Percentiles rank a stretch among this genome's conserved stretches.
Evolutionary conservation across 2,329 filamentous ascomycete genomes (phyloP).

Genomic region (Sporothrix sp.): DNA sequence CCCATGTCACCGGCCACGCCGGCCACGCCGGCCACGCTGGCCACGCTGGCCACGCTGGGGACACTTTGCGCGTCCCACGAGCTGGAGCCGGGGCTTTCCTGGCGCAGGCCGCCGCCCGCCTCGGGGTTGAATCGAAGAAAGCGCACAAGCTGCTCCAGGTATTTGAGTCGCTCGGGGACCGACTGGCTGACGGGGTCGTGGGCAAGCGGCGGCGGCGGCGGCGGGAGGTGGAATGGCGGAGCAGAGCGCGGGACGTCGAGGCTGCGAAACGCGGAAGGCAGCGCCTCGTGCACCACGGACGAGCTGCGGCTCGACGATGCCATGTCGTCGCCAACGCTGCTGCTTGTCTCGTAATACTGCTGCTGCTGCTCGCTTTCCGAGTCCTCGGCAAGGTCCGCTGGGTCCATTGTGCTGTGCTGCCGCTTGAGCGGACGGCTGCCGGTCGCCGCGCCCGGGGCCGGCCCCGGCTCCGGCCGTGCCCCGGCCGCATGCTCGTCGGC

Average conservation of each 20-base stretch:
- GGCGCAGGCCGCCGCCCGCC: neutral
- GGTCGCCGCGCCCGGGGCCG: no score
- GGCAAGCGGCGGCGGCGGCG: neutral
- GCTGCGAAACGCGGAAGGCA: no score
- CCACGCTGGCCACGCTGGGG: no score
- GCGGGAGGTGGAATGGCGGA: neutral
- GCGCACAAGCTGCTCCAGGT: constrained; percentile 12
- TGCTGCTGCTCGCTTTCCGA: neutral
- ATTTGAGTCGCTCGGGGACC: constrained; percentile 4
- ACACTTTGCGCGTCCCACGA: no score
- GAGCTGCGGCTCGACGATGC: neutral
- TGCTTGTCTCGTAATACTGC: neutral
- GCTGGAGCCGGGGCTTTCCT: neutral
- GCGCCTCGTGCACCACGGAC: neutral
- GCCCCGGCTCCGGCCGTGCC: neutral
- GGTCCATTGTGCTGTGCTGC: neutral
- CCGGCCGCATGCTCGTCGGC: neutral
- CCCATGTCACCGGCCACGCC: neutral
- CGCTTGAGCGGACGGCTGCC: neutral
- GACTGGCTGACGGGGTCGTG: neutral
- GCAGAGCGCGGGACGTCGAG: no score
- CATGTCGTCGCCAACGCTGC: neutral
- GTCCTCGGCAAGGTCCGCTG: no score
- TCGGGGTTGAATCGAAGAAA: neutral
- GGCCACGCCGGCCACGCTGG: neutral